These are phyloP conservation scores for Linnemannia schmuckeri DNA, from an alignment of 192 early-diverging fungal species.

Conservation along the genomic window DNA sequence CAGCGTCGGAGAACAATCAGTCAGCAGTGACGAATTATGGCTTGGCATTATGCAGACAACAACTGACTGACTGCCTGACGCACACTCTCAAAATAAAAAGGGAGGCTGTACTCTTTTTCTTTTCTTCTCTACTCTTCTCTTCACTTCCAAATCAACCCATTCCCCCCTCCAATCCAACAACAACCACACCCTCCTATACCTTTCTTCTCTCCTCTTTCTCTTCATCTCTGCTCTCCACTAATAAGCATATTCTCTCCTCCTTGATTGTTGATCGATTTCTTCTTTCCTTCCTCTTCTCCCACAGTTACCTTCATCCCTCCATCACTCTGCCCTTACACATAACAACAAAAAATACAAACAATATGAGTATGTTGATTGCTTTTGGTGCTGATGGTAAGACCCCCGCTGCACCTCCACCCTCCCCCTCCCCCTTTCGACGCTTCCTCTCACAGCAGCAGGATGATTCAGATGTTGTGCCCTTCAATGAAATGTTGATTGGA, in stretches of 20 bases:
- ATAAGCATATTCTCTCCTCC: too few relatives aligned
- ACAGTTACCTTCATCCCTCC: background rate
- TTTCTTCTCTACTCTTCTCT: background rate
- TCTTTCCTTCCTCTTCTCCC: background rate
- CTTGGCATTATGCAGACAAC: too few relatives aligned
- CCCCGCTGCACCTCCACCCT: background rate
- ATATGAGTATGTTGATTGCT: background rate
- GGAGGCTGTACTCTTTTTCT: background rate
- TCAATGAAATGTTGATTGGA: background rate
- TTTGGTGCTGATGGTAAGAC: slow-evolving; percentile 9
- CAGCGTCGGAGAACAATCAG: too few relatives aligned
- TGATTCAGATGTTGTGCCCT: background rate
- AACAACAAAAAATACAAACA: background rate
- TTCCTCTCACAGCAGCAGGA: background rate
- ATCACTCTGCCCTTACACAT: background rate
- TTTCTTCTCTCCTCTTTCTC: background rate
- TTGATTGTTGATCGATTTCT: background rate
- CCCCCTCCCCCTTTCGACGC: too few relatives aligned
- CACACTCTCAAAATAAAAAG: background rate
- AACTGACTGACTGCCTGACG: too few relatives aligned
- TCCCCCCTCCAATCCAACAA: background rate
- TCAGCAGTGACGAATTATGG: too few relatives aligned
- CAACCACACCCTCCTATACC: background rate
- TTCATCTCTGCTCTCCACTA: background rate
- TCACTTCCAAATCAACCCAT: background rate